phyloP scores from a whole-genome alignment of 2,329 filamentous ascomycete genomes.

The Talaromyces sp. region DNA sequence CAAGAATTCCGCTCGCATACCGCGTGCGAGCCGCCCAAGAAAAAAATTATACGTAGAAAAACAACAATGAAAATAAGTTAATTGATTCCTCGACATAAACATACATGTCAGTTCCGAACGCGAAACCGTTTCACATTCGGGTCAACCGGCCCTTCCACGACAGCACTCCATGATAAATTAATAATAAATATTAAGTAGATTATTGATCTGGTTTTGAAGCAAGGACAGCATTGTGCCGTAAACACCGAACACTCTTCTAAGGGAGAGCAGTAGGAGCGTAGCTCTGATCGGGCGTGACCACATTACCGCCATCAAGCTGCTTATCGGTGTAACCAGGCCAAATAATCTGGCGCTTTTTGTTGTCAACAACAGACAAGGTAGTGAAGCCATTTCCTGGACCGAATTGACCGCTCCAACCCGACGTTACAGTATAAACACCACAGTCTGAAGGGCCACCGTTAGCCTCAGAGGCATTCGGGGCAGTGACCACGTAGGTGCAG shows the following conservation, averaged over 20 bases:
- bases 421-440: conserved; percentile 49
- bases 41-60: too few relatives aligned
- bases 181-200: not conserved
- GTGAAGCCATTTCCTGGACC: conserved; percentile 52
- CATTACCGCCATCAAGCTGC: conserved; percentile 42
- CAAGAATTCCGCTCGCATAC: too few relatives aligned
- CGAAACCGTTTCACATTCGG: not conserved
- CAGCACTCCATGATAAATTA: not conserved
- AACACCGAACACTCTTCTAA: conserved; percentile 9
- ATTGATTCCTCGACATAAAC: too few relatives aligned
- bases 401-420: conserved; percentile 55
- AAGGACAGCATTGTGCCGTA: not conserved
- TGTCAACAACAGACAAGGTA: conserved; percentile 48
- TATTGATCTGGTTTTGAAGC: not conserved
- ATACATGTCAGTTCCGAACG: too few relatives aligned
- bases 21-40: too few relatives aligned
- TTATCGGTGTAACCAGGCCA: conserved; percentile 54
- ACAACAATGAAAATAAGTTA: too few relatives aligned
- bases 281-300: conserved; percentile 49
- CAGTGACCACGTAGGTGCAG: conserved; percentile 39
- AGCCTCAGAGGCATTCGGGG: conserved; percentile 30
- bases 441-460: conserved; percentile 42
- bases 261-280: conserved; percentile 34
- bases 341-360: conserved; percentile 39
- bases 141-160: not conserved